A percentile compares a stretch with the other conserved stretches of the same genome.
These are phyloP conservation scores for Phellinidium pouzarii DNA, from an alignment of 1,284 basidiomycete species.

Conservation along the genomic window DNA sequence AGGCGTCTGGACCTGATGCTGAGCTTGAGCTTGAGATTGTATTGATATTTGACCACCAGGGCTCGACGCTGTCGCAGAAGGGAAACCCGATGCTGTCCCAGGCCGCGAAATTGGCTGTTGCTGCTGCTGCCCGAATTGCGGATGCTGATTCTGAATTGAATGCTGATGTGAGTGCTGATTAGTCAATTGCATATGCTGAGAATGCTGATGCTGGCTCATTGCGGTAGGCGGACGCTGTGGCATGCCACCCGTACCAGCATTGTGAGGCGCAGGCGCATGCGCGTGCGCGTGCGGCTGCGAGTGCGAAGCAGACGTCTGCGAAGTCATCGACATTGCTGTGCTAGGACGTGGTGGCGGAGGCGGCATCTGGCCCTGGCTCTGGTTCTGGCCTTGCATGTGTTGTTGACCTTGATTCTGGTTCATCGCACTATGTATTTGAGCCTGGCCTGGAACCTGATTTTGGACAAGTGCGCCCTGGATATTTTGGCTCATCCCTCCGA, in stretches of 20 bases:
- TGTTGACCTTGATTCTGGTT: neutral
- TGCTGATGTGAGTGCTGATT: slow-evolving; percentile 11
- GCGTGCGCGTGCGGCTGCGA: neutral
- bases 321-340: slow-evolving; percentile 17
- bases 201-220: slow-evolving; percentile 10
- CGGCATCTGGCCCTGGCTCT: slow-evolving; percentile 12
- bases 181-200: slow-evolving; percentile 9
- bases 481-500: neutral
- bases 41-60: neutral
- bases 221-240: slow-evolving; percentile 11
- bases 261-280: neutral
- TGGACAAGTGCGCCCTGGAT: neutral
- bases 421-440: neutral
- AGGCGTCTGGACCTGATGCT: slow-evolving; percentile 17
- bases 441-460: neutral
- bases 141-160: slow-evolving; percentile 16
- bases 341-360: slow-evolving; percentile 15
- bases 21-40: slow-evolving; percentile 6
- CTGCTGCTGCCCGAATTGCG: slow-evolving; percentile 13
- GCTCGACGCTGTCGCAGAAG: slow-evolving; percentile 2
- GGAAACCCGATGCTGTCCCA: slow-evolving; percentile 18
- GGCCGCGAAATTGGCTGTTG: slow-evolving; percentile 18
- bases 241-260: slow-evolving; percentile 8
- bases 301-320: slow-evolving; percentile 12
- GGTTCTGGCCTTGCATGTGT: slow-evolving; percentile 9